Base-by-base conservation (phyloP, 768 basidiomycete genomes). In the Epithele typhae region DNA sequence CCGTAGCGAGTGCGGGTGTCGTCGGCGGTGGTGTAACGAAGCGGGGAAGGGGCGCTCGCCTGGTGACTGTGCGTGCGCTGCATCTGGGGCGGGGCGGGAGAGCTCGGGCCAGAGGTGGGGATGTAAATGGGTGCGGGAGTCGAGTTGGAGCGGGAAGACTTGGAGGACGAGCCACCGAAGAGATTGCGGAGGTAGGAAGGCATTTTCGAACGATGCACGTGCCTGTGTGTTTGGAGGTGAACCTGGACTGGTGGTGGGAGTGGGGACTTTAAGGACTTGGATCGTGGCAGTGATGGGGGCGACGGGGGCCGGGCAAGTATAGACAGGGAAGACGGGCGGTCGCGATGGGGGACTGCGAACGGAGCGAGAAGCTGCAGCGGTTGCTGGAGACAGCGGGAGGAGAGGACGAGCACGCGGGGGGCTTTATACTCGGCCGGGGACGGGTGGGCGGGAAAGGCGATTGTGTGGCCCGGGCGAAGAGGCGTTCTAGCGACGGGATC, bases 151-250 rank as follows among this genome's bases (percentile, higher is more conserved):
- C 73, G 74, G 27, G 40, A 41, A 30, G 72, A 60, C 60, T 70
- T 77, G 46, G 70, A 58, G 37, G 61, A 54, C 22, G 54, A 59
- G 57, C 64, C 65, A 35, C 73, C 72, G 46, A 75, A 75, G 54
- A 74, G 63, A 49, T 60, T 74, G 50, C 77, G 77, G 48, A 79
- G 57, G 64, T 75, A 74, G 25, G 77, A 71, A 40, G 75, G 68
- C 76, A 78, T 78, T 46, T 45, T 54, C n/a, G n/a, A 14, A 30
- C 14, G 27, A 30, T 14, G 27, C 7, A 30, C 14, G 27, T 30
- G 27, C n/a, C n/a, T 30, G 27, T 30, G 27, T 30, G 27, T 30
- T 30, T 30, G 27, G 7, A 7, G 27, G 7, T 30, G 14, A 7
- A 30, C 27, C 7, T 7, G 7, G 27, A 30, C 27, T 30, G 14